Evolutionary conservation across 2,329 filamentous ascomycete species (phyloP).

Genomic region (Orbilia javanica): DNA sequence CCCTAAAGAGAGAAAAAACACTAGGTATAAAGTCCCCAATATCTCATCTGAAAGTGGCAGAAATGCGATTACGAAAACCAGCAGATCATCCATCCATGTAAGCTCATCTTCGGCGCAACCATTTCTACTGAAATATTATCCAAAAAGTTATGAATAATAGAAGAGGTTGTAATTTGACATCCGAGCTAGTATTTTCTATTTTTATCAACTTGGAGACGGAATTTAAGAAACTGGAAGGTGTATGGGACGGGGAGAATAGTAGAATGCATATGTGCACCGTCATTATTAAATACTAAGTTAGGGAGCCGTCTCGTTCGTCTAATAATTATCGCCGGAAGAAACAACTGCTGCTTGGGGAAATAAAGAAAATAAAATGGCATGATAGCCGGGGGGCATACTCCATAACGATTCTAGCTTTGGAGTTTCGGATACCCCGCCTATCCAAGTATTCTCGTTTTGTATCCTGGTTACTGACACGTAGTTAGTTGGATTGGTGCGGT

Average conservation of each 20-base stretch:
- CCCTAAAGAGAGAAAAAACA: not conserved
- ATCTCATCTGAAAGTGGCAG: conserved; percentile 37
- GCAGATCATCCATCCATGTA: conserved; percentile 71
- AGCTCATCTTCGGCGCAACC: conserved; percentile 99
- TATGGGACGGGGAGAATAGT: not conserved
- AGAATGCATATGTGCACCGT: conserved; percentile 4
- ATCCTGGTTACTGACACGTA: not conserved
- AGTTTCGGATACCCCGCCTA: conserved; percentile 5
- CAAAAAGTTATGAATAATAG: conserved; percentile 69
- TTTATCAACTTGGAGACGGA: not conserved
- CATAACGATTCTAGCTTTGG: not conserved
- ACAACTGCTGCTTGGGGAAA: not conserved
- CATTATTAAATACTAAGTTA: conserved; percentile 31
- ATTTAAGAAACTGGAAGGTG: not conserved
- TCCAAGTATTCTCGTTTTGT: conserved; percentile 22
- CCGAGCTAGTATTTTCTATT: conserved; percentile 77
- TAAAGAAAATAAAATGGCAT: not conserved
- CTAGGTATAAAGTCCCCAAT: conserved; percentile 35
- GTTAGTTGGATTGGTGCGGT: not conserved
- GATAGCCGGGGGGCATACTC: too few species aligned
- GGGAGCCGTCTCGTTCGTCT: conserved; percentile 4
- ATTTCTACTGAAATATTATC: conserved; percentile 74
- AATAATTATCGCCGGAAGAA: conserved; percentile 1
- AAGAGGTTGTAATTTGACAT: conserved; percentile 96
- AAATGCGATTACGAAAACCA: conserved; percentile 21